Base-by-base conservation (phyloP, 306 rosid genomes). In the Mucuna pruriens region DNA sequence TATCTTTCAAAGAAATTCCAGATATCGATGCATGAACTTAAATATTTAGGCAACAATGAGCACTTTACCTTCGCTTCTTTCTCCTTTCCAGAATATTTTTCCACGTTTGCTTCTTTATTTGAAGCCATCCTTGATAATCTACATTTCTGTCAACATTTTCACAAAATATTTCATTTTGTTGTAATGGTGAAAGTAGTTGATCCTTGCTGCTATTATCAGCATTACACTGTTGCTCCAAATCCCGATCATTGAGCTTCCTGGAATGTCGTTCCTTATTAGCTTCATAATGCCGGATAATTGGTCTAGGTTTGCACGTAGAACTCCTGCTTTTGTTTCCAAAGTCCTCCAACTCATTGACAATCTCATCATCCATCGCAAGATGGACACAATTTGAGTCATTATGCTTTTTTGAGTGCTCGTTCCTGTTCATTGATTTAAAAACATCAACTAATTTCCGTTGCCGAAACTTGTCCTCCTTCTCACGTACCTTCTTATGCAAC, bases 111-210 rank as follows among this genome's bases (percentile, higher is more conserved):
- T 95, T 95, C 90, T 93, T 91, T 40, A 82, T 80, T 87, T 91
- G 91, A 88, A 95, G 99, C 99, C 99, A 95, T 67, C 94, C 93
- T 82, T 88, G 92, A 86, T 95, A 95, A 89, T 95, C 98, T 46
- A 91, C 88, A 76, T 75, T 84, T 87, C 67, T 84, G 86, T 90
- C 99, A 64, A 93, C 81, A 70, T 75, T 68, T 88, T 87, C 92
- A 71, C 45, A 74, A 1, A 3, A 29, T 36, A 40, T n/a, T 71
- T 70, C 72, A 74, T 76, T 76, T 86, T 67, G 63, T 49, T 72
- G 85, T 66, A 25, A 66, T 61, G 42, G 83, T 83, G 87, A 74
- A 78, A 67, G 68, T 52, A 79, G 75, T 44, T 72, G 80, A 76
- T 45, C 65, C 61, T 76, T 81, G 68, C 80, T 78, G 64, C 75